A percentile compares a stretch with the other conserved stretches of the same genome.
These are phyloP conservation scores for Myriosclerotinia duriaeana DNA, from an alignment of 2,329 filamentous ascomycete species.

Conservation along the genomic window DNA sequence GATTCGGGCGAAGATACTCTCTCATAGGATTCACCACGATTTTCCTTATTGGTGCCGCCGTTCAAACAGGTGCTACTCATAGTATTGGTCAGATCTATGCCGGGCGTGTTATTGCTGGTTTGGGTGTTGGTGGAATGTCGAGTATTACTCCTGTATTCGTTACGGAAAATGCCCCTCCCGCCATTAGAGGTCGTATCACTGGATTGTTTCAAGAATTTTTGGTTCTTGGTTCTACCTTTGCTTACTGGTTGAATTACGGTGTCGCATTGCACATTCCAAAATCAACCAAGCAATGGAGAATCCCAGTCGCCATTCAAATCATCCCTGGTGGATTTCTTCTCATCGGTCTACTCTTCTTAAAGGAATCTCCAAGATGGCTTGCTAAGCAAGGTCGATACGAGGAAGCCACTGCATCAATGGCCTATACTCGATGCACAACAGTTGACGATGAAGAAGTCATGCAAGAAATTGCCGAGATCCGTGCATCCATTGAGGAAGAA, in stretches of 20 bases:
- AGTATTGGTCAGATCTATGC: slow-evolving; percentile 31
- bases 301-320: slow-evolving; percentile 46
- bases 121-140: slow-evolving; percentile 50
- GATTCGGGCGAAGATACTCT: slow-evolving; percentile 48
- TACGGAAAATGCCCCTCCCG: slow-evolving; percentile 47
- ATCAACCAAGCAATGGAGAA: slow-evolving; percentile 45
- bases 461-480: slow-evolving; percentile 63
- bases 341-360: slow-evolving; percentile 44
- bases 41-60: slow-evolving; percentile 37
- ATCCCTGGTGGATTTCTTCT: slow-evolving; percentile 31
- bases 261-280: slow-evolving; percentile 40
- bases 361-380: slow-evolving; percentile 60
- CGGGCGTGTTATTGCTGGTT: slow-evolving; percentile 32
- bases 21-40: slow-evolving; percentile 47
- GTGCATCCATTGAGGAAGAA: slow-evolving; percentile 66
- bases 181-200: slow-evolving; percentile 44
- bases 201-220: slow-evolving; percentile 48
- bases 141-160: slow-evolving; percentile 49
- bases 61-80: slow-evolving; percentile 28
- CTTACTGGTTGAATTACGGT: slow-evolving; percentile 57
- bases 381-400: slow-evolving; percentile 63
- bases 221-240: slow-evolving; percentile 43
- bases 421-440: slow-evolving; percentile 58
- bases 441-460: slow-evolving; percentile 55
- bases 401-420: slow-evolving; percentile 55